Percentiles rank a stretch among this genome's conserved stretches.
Conservation (phyloP, 805 yeast species). For the Nakazawaea populi region DNA sequence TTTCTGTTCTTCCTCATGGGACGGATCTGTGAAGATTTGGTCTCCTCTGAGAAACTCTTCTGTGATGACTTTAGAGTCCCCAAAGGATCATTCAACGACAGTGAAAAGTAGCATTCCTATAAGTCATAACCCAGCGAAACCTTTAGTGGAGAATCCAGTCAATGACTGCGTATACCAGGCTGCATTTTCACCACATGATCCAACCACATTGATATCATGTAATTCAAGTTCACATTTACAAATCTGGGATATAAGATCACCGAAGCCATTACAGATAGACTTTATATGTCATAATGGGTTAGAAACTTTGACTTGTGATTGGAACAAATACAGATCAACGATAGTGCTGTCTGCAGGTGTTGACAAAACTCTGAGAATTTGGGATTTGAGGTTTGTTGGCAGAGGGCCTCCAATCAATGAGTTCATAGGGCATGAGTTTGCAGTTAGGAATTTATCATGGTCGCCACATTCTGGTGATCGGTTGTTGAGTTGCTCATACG, state of each 20-base stretch:
- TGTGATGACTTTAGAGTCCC: constrained; percentile 45
- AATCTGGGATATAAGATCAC: constrained; percentile 75
- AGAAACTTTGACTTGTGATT: constrained; percentile 78
- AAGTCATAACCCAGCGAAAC: constrained; percentile 14
- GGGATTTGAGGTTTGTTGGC: constrained; percentile 78
- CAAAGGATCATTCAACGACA: constrained; percentile 16
- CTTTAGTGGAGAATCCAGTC: constrained; percentile 25
- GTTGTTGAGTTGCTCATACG: constrained; percentile 76
- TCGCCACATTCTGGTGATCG: constrained; percentile 78
- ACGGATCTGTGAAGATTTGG: constrained; percentile 82
- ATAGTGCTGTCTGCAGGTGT: constrained; percentile 89
- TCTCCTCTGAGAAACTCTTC: constrained; percentile 53
- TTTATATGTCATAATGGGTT: constrained; percentile 73
- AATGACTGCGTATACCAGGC: constrained; percentile 74
- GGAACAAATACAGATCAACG: constrained; percentile 81
- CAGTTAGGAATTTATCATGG: constrained; percentile 80
- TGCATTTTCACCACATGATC: constrained; percentile 78
- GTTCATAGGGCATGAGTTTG: constrained; percentile 81
- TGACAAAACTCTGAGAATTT: constrained; percentile 73
- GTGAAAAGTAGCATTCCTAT: constrained; percentile 10
- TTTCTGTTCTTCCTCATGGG: constrained; percentile 87
- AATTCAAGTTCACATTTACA: constrained; percentile 72
- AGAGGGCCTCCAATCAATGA: constrained; percentile 57
- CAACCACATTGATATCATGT: constrained; percentile 60
- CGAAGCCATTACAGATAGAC: constrained; percentile 53